phyloP scores from a whole-genome alignment of 371 early-diverging fungal genomes.

The Mortierella polycephala region DNA sequence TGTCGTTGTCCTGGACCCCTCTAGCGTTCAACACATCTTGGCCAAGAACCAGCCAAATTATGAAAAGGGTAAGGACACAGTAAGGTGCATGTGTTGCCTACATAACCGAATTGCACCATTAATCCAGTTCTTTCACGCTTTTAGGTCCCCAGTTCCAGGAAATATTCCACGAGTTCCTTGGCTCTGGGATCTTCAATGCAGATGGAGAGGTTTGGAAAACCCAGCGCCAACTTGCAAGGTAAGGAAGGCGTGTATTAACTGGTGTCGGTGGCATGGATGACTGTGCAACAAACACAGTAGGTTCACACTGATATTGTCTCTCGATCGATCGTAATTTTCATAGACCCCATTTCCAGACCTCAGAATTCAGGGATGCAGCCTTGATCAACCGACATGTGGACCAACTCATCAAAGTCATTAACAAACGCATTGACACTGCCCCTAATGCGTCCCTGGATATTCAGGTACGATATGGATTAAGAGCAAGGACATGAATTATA shows the following conservation, averaged over 20 bases:
- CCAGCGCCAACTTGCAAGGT: conserved; percentile 49
- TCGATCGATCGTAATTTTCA: conserved; percentile 1
- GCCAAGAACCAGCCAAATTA: conserved; percentile 52
- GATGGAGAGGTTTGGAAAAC: conserved; percentile 49
- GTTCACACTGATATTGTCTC: conserved; percentile 30
- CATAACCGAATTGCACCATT: background rate
- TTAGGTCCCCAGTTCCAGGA: conserved; percentile 36
- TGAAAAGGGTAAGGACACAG: conserved; percentile 27
- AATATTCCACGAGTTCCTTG: conserved; percentile 45
- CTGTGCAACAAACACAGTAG: background rate
- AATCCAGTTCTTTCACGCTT: background rate
- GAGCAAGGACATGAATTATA: background rate
- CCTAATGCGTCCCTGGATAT: conserved; percentile 32
- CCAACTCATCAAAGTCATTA: conserved; percentile 29
- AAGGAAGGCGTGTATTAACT: background rate
- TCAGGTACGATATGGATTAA: conserved; percentile 18
- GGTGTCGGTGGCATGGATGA: background rate
- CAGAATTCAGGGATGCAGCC: conserved; percentile 43
- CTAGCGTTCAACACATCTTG: conserved; percentile 46
- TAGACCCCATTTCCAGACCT: conserved; percentile 48
- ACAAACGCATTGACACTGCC: conserved; percentile 17
- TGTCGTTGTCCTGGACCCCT: conserved; percentile 36
- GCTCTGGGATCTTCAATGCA: conserved; percentile 49
- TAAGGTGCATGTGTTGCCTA: background rate
- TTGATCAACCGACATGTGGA: conserved; percentile 47